A percentile compares a stretch with the other conserved stretches of the same genome.
phyloP scores from a whole-genome alignment of 768 basidiomycete species.

The Pleurotus citrinopileatus region DNA sequence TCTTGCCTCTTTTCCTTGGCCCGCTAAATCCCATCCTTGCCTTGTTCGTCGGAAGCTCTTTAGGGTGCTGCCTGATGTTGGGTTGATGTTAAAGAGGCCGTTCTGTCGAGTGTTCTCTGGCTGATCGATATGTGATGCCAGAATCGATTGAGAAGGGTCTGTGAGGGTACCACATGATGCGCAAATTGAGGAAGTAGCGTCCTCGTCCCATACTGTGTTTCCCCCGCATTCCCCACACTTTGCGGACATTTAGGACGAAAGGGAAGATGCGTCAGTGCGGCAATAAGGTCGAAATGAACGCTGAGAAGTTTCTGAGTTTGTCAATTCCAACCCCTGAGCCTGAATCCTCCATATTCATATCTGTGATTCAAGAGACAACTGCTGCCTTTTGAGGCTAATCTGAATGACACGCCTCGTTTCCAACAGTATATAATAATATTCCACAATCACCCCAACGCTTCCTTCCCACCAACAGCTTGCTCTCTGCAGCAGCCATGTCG shows the following conservation, averaged over 20 bases:
- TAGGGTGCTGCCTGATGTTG: constrained; percentile 40
- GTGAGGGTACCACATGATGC: constrained; percentile 67
- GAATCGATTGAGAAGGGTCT: constrained; percentile 59
- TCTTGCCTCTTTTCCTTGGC: constrained; percentile 63
- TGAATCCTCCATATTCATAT: no score
- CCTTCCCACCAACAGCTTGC: constrained; percentile 15
- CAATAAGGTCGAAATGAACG: constrained; percentile 4
- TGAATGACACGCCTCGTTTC: constrained; percentile 7
- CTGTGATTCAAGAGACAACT: no score
- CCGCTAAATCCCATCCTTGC: constrained; percentile 59
- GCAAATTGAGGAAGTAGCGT: constrained; percentile 62
- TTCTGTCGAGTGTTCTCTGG: constrained; percentile 23
- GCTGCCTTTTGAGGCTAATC: constrained; percentile 13
- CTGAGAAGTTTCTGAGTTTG: constrained; percentile 6
- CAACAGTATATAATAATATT: constrained; percentile 28
- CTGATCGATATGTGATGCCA: constrained; percentile 44
- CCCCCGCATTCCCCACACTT: constrained; percentile 55
- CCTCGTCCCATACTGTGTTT: constrained; percentile 51
- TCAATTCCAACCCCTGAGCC: not conserved
- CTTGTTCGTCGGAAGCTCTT: constrained; percentile 48
- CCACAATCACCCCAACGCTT: constrained; percentile 14
- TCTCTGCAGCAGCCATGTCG: constrained; percentile 45
- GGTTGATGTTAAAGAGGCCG: constrained; percentile 30
- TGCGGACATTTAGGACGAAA: constrained; percentile 26
- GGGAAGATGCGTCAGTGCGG: constrained; percentile 6